Conservation (phyloP, 2,329 filamentous ascomycete genomes). For the Fusarium nematophilum region DNA sequence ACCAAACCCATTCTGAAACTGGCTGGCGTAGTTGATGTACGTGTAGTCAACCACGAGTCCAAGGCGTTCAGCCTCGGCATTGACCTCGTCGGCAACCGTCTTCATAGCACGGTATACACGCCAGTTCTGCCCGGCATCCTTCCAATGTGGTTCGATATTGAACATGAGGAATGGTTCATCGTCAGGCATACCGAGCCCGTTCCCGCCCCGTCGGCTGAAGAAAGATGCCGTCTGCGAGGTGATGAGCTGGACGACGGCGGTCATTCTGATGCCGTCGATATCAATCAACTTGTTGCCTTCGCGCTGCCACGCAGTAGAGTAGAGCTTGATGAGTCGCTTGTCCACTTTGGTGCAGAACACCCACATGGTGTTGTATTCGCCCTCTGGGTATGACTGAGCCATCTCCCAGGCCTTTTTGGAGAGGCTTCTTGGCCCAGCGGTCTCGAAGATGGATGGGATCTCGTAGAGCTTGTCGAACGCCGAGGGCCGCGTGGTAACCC, state of each 20-base stretch:
- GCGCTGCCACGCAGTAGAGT: background rate
- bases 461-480: background rate
- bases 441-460: background rate
- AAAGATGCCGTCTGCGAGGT: background rate
- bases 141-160: background rate
- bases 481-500: no score
- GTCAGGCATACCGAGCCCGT: background rate
- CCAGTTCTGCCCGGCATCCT: background rate
- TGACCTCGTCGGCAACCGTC: background rate
- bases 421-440: background rate
- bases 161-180: background rate
- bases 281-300: background rate
- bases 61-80: background rate
- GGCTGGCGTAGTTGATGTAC: constrained; percentile 2
- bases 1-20: no score
- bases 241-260: background rate
- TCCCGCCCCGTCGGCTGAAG: background rate
- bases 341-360: constrained; percentile 3
- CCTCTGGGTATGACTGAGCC: background rate
- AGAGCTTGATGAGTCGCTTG: constrained; percentile 1
- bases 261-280: background rate
- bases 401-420: background rate
- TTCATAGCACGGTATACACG: background rate
- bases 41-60: background rate
- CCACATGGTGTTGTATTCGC: background rate